phyloP scores from a whole-genome alignment of 2,329 filamentous ascomycete species.

The Phyllosticta citribraziliensis region DNA sequence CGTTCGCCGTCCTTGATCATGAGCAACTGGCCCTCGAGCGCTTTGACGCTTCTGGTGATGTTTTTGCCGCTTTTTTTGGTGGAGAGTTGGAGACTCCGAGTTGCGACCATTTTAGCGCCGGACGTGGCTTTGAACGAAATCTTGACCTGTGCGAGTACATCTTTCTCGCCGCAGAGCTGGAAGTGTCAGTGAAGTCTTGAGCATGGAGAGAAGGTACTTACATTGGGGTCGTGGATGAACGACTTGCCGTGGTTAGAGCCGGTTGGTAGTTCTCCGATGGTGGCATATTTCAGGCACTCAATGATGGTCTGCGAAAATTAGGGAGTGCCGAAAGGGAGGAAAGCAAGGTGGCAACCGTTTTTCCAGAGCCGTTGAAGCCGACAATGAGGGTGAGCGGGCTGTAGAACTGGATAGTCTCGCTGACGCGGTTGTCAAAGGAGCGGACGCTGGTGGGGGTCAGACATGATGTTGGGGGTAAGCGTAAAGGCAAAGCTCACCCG shows the following conservation, averaged over 20 bases:
- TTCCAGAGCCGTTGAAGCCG: slow-evolving; percentile 93
- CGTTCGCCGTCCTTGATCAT: slow-evolving; percentile 73
- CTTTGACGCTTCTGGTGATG: slow-evolving; percentile 60
- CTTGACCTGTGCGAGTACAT: slow-evolving; percentile 85
- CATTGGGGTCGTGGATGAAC: slow-evolving; percentile 95
- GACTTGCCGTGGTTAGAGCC: slow-evolving; percentile 80
- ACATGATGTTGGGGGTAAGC: not conserved
- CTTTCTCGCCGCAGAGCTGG: slow-evolving; percentile 70
- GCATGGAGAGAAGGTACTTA: slow-evolving; percentile 23
- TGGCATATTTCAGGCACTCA: slow-evolving; percentile 96
- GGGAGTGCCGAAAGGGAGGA: not conserved
- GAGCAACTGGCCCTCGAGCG: slow-evolving; percentile 68
- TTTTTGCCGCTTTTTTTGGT: slow-evolving; percentile 58
- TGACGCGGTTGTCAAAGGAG: slow-evolving; percentile 69
- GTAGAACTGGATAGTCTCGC: slow-evolving; percentile 77
- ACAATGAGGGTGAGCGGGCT: slow-evolving; percentile 92
- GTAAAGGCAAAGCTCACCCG: slow-evolving; percentile 42
- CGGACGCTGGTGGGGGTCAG: slow-evolving; percentile 43
- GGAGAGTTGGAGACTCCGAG: slow-evolving; percentile 73
- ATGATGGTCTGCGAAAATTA: slow-evolving; percentile 67
- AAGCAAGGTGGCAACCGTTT: slow-evolving; percentile 50
- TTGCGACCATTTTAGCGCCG: slow-evolving; percentile 70
- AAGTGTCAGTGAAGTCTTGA: slow-evolving; percentile 2
- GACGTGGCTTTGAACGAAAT: slow-evolving; percentile 74
- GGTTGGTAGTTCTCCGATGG: slow-evolving; percentile 84